Evolutionary conservation across 495 filamentous ascomycete genomes (phyloP), one percentile per base, ranked within the genome.

Genomic region (Penicillium samsonianum): DNA sequence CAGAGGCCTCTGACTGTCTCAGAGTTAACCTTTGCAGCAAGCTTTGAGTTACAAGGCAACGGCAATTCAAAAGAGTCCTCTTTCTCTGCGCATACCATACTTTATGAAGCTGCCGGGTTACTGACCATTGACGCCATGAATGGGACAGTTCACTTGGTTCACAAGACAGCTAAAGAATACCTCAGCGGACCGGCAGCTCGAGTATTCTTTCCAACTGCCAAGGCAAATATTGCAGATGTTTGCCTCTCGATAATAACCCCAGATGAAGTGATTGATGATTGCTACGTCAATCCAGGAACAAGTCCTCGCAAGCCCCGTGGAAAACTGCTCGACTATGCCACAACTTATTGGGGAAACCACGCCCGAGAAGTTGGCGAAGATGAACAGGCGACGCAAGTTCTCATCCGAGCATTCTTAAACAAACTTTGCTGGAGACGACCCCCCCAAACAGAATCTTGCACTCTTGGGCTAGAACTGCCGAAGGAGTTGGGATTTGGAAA

Each of bases 261-360:
- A 0, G 72, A 75, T 50, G 72, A 75, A 17, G 64, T 72, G 7
- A 58, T 75, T 0, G 72, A 73, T 50, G 70, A 73, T 2, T 75
- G 72, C 30, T 75, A 75, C 23, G 37, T 45, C 1, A 70, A 61
- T 10, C 19, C 57, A 14, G 51, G 23, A 19, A 41, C 17, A 11
- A 22, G 55, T 0, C 54, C 61, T 20, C 64, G 63, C 2, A 61
- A 4, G 7, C 26, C 50, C 0, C 46, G 46, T 1, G 56, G 53
- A 0, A 50, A 60, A 0, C 60, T 71, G 4, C 54, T 73, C 0
- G 40, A 60, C 37, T 75, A 75, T 46, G 68, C 72, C 1, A 55
- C 68, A 2, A 61, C 44, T 9, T 69, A 67, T 30, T 75, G 72
- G 72, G 72, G 72, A 6, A 43, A 58, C 7, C 72, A 75, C 54